Conservation (phyloP, 2,329 filamentous ascomycete genomes). For the Fusarium mexicanum region DNA sequence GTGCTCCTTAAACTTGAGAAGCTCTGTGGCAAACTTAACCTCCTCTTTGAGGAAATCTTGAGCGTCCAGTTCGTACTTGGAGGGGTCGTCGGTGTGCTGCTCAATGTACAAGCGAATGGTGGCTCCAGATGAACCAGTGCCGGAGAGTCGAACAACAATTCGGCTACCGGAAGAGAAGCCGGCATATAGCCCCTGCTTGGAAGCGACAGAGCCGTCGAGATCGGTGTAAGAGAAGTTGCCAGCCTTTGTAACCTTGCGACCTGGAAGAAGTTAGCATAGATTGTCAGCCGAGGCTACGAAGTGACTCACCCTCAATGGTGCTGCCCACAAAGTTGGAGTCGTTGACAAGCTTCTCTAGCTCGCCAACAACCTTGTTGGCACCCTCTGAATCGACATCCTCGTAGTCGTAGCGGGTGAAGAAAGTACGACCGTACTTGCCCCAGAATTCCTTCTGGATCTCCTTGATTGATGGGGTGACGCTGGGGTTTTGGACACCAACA, state of each 20-base stretch:
- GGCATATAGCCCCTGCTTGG: conserved; percentile 95
- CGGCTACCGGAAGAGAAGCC: conserved; percentile 95
- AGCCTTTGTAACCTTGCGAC: conserved; percentile 84
- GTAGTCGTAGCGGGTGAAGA: conserved; percentile 99
- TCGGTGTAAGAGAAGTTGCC: conserved; percentile 99
- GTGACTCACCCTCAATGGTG: conserved; percentile 71
- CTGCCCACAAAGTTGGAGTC: conserved; percentile 82
- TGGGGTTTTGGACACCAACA: conserved; percentile 82
- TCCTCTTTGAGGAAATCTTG: conserved; percentile 95
- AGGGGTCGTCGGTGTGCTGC: conserved; percentile 86
- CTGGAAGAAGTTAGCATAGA: conserved; percentile 50
- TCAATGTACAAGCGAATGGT: conserved; percentile 98
- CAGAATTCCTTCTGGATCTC: conserved; percentile 98
- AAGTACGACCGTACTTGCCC: conserved; percentile 93
- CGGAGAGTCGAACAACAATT: conserved; percentile 93
- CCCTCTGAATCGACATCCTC: conserved; percentile 93
- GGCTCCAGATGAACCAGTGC: conserved; percentile 92
- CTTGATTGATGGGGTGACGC: conserved; percentile 87
- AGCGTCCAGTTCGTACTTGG: conserved; percentile 81
- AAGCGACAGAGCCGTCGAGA: conserved; percentile 94
- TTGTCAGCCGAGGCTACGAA: not conserved
- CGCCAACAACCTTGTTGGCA: conserved; percentile 87
- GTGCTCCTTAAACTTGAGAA: conserved; percentile 94
- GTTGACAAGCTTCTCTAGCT: conserved; percentile 81
- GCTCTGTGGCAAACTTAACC: conserved; percentile 82